Conservation (phyloP, 768 basidiomycete species). For the Pleurotus citrinopileatus region DNA sequence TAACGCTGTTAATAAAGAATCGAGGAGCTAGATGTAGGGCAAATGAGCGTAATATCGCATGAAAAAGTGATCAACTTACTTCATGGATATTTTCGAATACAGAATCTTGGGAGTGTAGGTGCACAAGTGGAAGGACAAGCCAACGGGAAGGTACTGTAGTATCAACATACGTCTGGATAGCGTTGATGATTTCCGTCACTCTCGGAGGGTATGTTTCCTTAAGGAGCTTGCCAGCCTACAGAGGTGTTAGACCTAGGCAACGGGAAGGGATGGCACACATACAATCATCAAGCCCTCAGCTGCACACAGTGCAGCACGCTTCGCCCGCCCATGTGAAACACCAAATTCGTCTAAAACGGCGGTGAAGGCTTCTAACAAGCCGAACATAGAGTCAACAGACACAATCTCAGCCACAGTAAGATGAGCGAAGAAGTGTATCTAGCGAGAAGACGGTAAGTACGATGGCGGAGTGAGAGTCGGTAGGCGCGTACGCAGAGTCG, state of each 20-base stretch:
- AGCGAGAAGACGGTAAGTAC: conserved; percentile 3
- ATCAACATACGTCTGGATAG: conserved; percentile 71
- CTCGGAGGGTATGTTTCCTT: conserved; percentile 58
- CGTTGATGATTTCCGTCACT: conserved; percentile 64
- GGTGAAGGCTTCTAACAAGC: conserved; percentile 80
- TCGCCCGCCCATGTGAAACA: conserved; percentile 81
- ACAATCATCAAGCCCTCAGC: conserved; percentile 80
- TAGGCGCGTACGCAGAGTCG: conserved; percentile 71
- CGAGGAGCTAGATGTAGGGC: conserved; percentile 57
- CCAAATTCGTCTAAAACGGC: conserved; percentile 88
- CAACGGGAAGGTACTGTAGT: conserved; percentile 54
- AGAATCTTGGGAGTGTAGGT: conserved; percentile 42
- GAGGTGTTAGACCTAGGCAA: conserved; percentile 1
- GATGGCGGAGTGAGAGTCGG: background rate
- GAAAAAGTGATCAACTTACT: conserved; percentile 32
- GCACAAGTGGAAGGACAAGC: conserved; percentile 61
- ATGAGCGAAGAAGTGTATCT: conserved; percentile 96
- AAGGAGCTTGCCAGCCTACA: conserved; percentile 66
- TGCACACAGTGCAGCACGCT: conserved; percentile 77
- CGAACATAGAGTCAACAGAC: conserved; percentile 73
- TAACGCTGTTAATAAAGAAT: conserved; percentile 62
- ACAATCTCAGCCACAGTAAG: conserved; percentile 75
- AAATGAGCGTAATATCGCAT: background rate
- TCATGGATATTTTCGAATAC: conserved; percentile 57
- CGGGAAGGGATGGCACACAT: conserved; percentile 16